A percentile compares a stretch with the other conserved stretches of the same genome.
Evolutionary conservation across 768 basidiomycete genomes (phyloP).

Genomic region (Xerocomellus intermedius): DNA sequence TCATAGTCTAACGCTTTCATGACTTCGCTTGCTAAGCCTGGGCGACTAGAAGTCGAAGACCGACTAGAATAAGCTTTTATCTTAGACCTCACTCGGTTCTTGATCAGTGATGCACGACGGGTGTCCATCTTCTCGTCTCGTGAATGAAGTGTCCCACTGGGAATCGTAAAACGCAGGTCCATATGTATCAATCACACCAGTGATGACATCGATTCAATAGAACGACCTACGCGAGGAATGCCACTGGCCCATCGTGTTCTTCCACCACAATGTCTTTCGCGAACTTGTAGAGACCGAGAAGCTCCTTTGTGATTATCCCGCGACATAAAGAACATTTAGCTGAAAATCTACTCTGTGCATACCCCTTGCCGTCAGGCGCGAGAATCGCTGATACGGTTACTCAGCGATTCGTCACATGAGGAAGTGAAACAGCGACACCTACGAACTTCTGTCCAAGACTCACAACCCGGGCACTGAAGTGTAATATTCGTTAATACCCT

Average conservation of each 20-base stretch:
- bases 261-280: conserved; percentile 32
- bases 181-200: not conserved
- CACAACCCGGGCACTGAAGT: conserved; percentile 32
- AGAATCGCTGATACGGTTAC: conserved; percentile 37
- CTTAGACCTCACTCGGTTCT: conserved; percentile 1
- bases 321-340: conserved; percentile 36
- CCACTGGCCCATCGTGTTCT: not conserved
- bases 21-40: not conserved
- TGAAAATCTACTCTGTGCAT: conserved; percentile 43
- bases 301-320: conserved; percentile 38
- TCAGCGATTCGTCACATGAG: no score
- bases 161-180: not conserved
- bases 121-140: conserved; percentile 16
- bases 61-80: not conserved
- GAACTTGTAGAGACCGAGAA: conserved; percentile 41
- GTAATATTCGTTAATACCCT: conserved; percentile 13
- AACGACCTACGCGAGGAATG: conserved; percentile 32
- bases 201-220: not conserved
- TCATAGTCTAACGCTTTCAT: conserved; percentile 12
- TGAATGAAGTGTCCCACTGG: conserved; percentile 36
- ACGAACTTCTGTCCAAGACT: conserved; percentile 19
- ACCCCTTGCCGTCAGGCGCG: conserved; percentile 40
- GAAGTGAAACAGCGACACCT: conserved; percentile 1
- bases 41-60: not conserved
- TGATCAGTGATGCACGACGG: conserved; percentile 24